phyloP scores from a whole-genome alignment of 2,329 filamentous ascomycete species.

The Dactylonectria macrodidyma region DNA sequence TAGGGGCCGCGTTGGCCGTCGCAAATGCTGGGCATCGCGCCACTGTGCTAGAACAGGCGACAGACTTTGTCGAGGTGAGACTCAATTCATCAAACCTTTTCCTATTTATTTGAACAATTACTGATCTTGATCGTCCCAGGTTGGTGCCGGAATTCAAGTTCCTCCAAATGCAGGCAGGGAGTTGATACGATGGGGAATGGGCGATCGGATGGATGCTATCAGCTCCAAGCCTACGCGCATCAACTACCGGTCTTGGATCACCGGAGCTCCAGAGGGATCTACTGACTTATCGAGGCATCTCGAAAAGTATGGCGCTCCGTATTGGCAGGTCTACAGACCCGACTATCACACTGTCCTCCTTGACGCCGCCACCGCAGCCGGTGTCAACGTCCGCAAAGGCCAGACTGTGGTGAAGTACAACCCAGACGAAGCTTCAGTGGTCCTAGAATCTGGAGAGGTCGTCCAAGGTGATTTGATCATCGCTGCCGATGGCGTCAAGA shows the following conservation, averaged over 20 bases:
- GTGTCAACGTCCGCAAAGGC: conserved; percentile 17
- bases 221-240: conserved; percentile 23
- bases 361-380: conserved; percentile 11
- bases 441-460: conserved; percentile 19
- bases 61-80: conserved; percentile 25
- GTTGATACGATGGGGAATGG: conserved; percentile 28
- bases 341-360: conserved; percentile 23
- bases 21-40: conserved; percentile 20
- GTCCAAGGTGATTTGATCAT: conserved; percentile 12
- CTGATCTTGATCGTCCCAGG: neutral
- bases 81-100: neutral
- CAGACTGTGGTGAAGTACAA: conserved; percentile 13
- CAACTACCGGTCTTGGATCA: conserved; percentile 26
- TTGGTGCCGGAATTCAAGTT: conserved; percentile 28
- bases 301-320: conserved; percentile 23
- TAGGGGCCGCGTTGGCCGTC: conserved; percentile 19
- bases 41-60: conserved; percentile 28
- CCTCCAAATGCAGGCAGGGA: conserved; percentile 25
- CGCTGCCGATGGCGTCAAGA: conserved; percentile 28
- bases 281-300: conserved; percentile 11
- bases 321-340: conserved; percentile 26
- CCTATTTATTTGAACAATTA: too few species aligned
- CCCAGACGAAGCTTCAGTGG: conserved; percentile 3
- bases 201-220: conserved; percentile 22
- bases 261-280: conserved; percentile 9